phyloP scores from a whole-genome alignment of 2,329 filamentous ascomycete genomes.

The Calycina herbarum region DNA sequence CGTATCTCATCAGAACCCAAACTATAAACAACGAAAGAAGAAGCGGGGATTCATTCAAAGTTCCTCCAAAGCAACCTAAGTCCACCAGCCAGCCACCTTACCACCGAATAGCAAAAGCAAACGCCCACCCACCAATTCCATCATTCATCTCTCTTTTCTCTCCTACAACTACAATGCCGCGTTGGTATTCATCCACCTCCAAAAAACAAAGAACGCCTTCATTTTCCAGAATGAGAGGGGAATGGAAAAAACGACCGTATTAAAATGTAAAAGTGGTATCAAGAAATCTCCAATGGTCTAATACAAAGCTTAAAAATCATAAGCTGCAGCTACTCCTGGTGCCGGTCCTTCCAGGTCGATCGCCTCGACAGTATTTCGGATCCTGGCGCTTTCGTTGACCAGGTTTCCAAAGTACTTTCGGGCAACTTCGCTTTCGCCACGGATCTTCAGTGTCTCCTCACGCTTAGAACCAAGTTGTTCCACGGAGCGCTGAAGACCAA shows the following conservation, averaged over 20 bases:
- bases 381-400: constrained; percentile 61
- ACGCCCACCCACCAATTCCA: no score
- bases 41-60: no score
- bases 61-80: no score
- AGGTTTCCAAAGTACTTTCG: constrained; percentile 89
- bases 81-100: no score
- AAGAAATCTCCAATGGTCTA: background rate
- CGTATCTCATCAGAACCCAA: no score
- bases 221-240: constrained; percentile 6
- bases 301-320: constrained; percentile 30
- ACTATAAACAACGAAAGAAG: no score
- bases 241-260: background rate
- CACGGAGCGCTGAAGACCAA: constrained; percentile 78
- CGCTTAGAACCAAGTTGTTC: constrained; percentile 78
- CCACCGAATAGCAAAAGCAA: no score
- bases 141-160: background rate
- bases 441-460: constrained; percentile 80
- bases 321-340: constrained; percentile 37
- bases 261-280: constrained; percentile 8
- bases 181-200: background rate
- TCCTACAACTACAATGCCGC: background rate
- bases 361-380: constrained; percentile 43
- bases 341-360: constrained; percentile 39
- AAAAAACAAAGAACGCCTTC: background rate
- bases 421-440: constrained; percentile 81